Conservation (phyloP, 441 rosid species). For the Croton laevigatus region DNA sequence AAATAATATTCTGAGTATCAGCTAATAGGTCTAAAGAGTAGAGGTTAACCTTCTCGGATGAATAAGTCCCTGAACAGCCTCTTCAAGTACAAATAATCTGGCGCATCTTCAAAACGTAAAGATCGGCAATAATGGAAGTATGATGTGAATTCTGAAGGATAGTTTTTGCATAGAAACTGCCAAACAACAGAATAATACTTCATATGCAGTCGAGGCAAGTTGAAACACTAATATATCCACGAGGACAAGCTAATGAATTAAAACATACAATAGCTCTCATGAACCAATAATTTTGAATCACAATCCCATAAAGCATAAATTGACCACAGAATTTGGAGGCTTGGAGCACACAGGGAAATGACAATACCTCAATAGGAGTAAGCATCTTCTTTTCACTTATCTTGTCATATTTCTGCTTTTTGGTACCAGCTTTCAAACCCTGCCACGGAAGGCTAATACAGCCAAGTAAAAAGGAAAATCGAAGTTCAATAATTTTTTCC, state of each 20-base stretch:
- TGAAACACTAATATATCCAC: background rate
- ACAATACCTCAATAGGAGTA: slow-evolving; percentile 69
- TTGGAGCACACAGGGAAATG: slow-evolving; percentile 18
- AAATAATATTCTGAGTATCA: background rate
- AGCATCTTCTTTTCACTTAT: slow-evolving; percentile 89
- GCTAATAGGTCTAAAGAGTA: background rate
- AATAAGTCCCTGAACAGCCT: slow-evolving; percentile 94
- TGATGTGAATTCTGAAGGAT: slow-evolving; percentile 83
- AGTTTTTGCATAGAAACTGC: slow-evolving; percentile 90
- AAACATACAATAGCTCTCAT: background rate
- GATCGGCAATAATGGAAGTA: slow-evolving; percentile 95
- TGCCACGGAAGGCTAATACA: slow-evolving; percentile 86
- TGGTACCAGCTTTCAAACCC: slow-evolving; percentile 85
- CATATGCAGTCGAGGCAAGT: background rate
- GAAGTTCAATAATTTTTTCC: background rate
- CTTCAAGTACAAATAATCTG: slow-evolving; percentile 91
- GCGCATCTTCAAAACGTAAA: slow-evolving; percentile 89
- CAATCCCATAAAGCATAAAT: background rate
- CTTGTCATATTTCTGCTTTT: slow-evolving; percentile 88
- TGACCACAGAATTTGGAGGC: background rate
- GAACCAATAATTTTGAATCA: background rate
- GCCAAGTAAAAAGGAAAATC: slow-evolving; percentile 12
- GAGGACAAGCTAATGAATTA: background rate
- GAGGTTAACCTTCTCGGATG: slow-evolving; percentile 77
- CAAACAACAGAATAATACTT: slow-evolving; percentile 11